A percentile compares a stretch with the other conserved stretches of the same genome.
Conservation (phyloP, 2,329 filamentous ascomycete genomes). For the Penicillium sp. region DNA sequence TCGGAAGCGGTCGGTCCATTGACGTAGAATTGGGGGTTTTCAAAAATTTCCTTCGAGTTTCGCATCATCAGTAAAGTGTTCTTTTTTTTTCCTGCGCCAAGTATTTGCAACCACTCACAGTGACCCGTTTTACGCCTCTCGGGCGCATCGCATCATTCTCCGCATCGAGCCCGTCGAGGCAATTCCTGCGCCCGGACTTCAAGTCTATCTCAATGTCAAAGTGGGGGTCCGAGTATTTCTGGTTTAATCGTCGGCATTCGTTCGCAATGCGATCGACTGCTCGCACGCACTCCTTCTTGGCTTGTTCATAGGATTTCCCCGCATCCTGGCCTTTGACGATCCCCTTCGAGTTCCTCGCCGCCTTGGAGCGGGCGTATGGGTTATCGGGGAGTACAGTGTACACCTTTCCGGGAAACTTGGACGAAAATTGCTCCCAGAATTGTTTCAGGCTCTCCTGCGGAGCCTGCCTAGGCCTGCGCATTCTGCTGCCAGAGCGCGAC, state of each 20-base stretch:
- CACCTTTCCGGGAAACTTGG: slow-evolving; percentile 73
- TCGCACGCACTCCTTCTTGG: slow-evolving; percentile 68
- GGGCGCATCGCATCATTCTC: slow-evolving; percentile 55
- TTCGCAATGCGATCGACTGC: slow-evolving; percentile 63
- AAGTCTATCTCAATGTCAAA: slow-evolving; percentile 83
- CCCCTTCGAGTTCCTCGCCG: slow-evolving; percentile 60
- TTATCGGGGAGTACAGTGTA: slow-evolving; percentile 74
- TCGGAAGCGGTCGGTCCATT: slow-evolving; percentile 78
- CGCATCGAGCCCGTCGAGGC: slow-evolving; percentile 53
- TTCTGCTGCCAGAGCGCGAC: slow-evolving; percentile 39
- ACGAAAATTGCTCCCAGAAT: slow-evolving; percentile 75
- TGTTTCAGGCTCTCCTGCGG: slow-evolving; percentile 73
- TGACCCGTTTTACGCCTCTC: slow-evolving; percentile 75
- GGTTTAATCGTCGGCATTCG: slow-evolving; percentile 76
- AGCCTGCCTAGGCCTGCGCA: slow-evolving; percentile 53
- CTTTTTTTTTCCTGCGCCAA: slow-evolving; percentile 26
- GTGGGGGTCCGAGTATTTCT: slow-evolving; percentile 84
- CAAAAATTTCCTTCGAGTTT: slow-evolving; percentile 71
- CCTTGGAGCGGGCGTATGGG: slow-evolving; percentile 65
- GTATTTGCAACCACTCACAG: slow-evolving; percentile 44
- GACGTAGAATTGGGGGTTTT: slow-evolving; percentile 75
- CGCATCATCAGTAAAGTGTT: not conserved
- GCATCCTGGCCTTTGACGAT: slow-evolving; percentile 61
- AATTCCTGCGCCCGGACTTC: slow-evolving; percentile 61
- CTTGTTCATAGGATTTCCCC: slow-evolving; percentile 73